These are phyloP conservation scores for Drechslerella coelobrocha DNA, from an alignment of 2,329 filamentous ascomycete genomes.

Conservation along the genomic window DNA sequence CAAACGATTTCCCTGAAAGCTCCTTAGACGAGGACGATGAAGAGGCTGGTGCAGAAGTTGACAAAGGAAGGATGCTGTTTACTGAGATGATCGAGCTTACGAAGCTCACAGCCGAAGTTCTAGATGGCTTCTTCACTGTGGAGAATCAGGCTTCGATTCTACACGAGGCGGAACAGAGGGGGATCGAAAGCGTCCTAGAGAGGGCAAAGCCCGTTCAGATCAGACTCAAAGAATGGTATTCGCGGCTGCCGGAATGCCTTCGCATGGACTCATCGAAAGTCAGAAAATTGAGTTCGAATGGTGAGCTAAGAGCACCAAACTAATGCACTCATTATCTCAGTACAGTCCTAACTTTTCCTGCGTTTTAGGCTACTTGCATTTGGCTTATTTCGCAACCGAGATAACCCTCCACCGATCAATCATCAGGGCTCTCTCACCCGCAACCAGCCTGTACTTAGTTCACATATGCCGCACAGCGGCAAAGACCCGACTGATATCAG, in stretches of 20 bases:
- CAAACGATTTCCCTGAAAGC: constrained; percentile 75
- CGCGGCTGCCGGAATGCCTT: constrained; percentile 61
- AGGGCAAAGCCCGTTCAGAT: constrained; percentile 63
- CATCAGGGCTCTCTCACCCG: constrained; percentile 74
- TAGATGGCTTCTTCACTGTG: constrained; percentile 62
- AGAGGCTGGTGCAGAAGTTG: constrained; percentile 60
- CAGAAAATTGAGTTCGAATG: constrained; percentile 62
- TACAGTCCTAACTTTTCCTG: constrained; percentile 5
- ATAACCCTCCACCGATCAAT: constrained; percentile 92
- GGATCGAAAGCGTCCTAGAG: constrained; percentile 59
- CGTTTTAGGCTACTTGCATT: constrained; percentile 74
- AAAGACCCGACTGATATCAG: constrained; percentile 90
- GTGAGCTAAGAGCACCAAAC: constrained; percentile 58
- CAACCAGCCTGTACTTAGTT: constrained; percentile 70
- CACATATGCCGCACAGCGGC: constrained; percentile 93
- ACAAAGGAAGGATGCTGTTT: constrained; percentile 62
- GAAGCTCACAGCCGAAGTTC: constrained; percentile 63
- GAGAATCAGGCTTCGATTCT: constrained; percentile 51
- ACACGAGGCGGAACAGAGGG: constrained; percentile 48
- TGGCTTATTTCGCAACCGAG: constrained; percentile 92
- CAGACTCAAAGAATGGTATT: constrained; percentile 62
- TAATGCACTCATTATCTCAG: background rate
- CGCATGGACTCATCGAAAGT: constrained; percentile 60
- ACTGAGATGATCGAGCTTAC: constrained; percentile 64
- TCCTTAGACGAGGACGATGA: constrained; percentile 65